Evolutionary conservation across 768 basidiomycete genomes (phyloP).

Genomic region (Lactifluus subvellereus): DNA sequence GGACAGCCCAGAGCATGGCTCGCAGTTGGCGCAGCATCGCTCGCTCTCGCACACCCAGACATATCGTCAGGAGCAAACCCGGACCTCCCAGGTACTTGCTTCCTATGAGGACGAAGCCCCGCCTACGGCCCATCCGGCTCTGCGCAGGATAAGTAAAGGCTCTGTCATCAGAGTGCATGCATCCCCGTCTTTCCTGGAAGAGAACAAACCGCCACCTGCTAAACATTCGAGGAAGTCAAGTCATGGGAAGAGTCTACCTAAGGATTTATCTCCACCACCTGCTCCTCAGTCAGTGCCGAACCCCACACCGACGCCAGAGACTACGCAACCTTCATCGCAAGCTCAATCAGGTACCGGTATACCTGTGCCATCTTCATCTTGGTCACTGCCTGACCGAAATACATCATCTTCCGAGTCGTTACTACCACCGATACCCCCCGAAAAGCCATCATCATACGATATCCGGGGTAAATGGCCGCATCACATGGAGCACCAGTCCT

Average conservation of each 20-base stretch:
- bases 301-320: neutral
- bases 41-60: neutral
- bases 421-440: slow-evolving; percentile 6
- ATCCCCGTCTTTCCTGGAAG: neutral
- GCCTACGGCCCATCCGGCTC: slow-evolving; percentile 10
- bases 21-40: neutral
- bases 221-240: slow-evolving; percentile 5
- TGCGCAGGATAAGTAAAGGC: slow-evolving; percentile 13
- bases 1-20: neutral
- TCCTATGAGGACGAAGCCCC: slow-evolving; percentile 17
- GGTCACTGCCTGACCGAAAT: neutral
- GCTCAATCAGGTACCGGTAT: neutral
- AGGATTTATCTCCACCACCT: neutral
- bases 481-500: neutral
- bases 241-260: neutral
- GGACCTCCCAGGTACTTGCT: neutral
- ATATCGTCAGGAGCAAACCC: slow-evolving; percentile 4
- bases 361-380: neutral
- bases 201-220: neutral
- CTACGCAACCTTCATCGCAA: neutral
- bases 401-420: neutral
- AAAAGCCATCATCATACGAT: slow-evolving; percentile 1
- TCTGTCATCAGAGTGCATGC: neutral
- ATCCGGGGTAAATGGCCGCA: neutral
- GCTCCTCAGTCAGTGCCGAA: neutral